A percentile compares a stretch with the other conserved stretches of the same genome.
Conservation (phyloP, 768 basidiomycete species). For the Boletus rubescentipes region DNA sequence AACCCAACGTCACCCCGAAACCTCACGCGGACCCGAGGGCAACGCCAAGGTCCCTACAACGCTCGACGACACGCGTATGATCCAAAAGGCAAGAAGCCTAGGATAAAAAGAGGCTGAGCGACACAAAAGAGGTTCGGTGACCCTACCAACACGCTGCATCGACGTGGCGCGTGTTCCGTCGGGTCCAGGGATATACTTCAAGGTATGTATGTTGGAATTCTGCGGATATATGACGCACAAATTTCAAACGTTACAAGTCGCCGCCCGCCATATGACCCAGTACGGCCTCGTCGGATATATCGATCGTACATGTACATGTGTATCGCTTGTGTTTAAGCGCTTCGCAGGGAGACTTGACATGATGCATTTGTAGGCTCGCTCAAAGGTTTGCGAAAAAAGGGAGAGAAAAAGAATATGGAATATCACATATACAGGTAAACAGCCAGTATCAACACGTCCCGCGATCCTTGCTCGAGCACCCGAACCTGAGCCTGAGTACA, state of each 20-base stretch:
- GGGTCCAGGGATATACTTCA: background rate
- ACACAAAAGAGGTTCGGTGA: constrained; percentile 3
- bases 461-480: constrained; percentile 2
- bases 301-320: background rate
- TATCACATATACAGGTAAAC: background rate
- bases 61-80: background rate
- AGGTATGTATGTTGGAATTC: too few relatives aligned
- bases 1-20: constrained; percentile 4
- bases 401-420: background rate
- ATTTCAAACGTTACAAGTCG: background rate
- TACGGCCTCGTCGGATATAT: too few relatives aligned
- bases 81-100: background rate
- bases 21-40: constrained; percentile 3
- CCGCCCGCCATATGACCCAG: background rate
- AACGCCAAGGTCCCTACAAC: background rate
- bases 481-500: constrained; percentile 1
- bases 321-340: background rate
- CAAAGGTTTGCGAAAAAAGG: background rate
- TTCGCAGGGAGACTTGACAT: background rate
- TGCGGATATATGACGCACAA: constrained; percentile 9
- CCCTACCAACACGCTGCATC: constrained; percentile 25
- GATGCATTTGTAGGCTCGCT: background rate
- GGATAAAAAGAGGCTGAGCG: background rate
- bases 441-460: background rate
- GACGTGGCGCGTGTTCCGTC: constrained; percentile 19